Percentiles rank a stretch among this genome's conserved stretches.
These are phyloP conservation scores for Fusarium xylarioides DNA, from an alignment of 2,329 filamentous ascomycete genomes.

Conservation along the genomic window DNA sequence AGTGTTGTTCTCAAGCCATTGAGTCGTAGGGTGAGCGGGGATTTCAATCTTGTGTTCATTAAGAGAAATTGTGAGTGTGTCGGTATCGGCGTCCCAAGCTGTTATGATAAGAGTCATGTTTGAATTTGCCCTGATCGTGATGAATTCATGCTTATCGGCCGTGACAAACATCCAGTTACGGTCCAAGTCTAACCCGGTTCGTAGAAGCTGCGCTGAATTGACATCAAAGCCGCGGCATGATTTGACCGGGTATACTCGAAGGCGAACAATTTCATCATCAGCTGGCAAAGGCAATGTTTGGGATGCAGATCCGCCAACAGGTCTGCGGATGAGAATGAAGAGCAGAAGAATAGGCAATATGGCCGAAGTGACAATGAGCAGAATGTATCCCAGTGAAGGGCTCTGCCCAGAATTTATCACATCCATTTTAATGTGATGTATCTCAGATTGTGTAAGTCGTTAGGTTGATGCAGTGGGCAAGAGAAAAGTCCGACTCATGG, in stretches of 20 bases:
- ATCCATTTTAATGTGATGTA: not conserved
- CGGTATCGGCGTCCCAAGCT: constrained; percentile 45
- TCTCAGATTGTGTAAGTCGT: not conserved
- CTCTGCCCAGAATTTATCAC: not conserved
- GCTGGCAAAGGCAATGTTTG: constrained; percentile 16
- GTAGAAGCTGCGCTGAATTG: constrained; percentile 58
- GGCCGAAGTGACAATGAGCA: not conserved
- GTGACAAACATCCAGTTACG: constrained; percentile 74
- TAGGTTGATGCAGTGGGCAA: not conserved
- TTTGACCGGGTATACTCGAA: constrained; percentile 72
- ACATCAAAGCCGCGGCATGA: constrained; percentile 71
- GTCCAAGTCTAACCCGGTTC: constrained; percentile 68
- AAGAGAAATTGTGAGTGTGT: constrained; percentile 60
- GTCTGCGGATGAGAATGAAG: constrained; percentile 3
- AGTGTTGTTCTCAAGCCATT: constrained; percentile 65
- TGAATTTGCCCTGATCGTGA: constrained; percentile 69
- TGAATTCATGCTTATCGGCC: constrained; percentile 60
- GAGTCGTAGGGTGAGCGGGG: constrained; percentile 61
- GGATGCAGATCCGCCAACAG: not conserved
- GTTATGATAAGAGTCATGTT: constrained; percentile 67
- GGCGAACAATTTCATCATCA: constrained; percentile 39
- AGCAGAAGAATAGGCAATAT: constrained; percentile 14
- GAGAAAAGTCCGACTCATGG: not conserved
- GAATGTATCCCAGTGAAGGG: not conserved
- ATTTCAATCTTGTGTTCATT: constrained; percentile 56